A percentile compares a stretch with the other conserved stretches of the same genome.
Conservation (phyloP, 345 rosid species). For the Linum lewisii region DNA sequence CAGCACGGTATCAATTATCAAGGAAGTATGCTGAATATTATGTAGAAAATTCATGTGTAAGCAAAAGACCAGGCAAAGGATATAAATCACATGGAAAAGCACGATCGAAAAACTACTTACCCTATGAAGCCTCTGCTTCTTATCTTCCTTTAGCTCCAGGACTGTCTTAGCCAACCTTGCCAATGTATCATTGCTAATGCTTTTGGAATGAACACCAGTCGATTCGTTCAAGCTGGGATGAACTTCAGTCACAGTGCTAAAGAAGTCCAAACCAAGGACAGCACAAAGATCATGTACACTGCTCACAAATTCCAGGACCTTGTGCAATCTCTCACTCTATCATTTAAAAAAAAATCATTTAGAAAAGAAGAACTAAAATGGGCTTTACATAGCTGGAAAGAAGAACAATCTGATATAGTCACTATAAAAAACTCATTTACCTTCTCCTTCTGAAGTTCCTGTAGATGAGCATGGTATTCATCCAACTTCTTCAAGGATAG, state of each 20-base stretch:
- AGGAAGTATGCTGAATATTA: too few relatives aligned
- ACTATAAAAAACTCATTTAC: slow-evolving; percentile 19
- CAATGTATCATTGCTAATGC: slow-evolving; percentile 90
- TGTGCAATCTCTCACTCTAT: slow-evolving; percentile 81
- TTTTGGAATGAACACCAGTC: slow-evolving; percentile 50
- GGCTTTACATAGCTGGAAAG: not conserved
- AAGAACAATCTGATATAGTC: not conserved
- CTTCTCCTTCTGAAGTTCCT: slow-evolving; percentile 92
- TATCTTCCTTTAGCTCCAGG: slow-evolving; percentile 68
- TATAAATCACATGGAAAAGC: not conserved
- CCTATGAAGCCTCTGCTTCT: slow-evolving; percentile 80
- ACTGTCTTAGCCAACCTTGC: slow-evolving; percentile 73
- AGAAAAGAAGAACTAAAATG: slow-evolving; percentile 3
- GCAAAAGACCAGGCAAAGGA: too few relatives aligned
- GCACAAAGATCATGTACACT: slow-evolving; percentile 91
- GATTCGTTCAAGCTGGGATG: slow-evolving; percentile 92
- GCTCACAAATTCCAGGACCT: slow-evolving; percentile 84
- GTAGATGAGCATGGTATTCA: slow-evolving; percentile 66
- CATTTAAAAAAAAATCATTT: slow-evolving; percentile 16
- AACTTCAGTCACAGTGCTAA: slow-evolving; percentile 68
- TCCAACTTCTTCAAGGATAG: slow-evolving; percentile 71
- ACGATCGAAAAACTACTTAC: slow-evolving; percentile 18
- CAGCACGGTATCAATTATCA: not conserved
- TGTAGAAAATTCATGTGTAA: too few relatives aligned
- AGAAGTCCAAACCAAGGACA: slow-evolving; percentile 86